phyloP scores from a whole-genome alignment of 2,329 filamentous ascomycete genomes.

The Botrytis hyacinthi region DNA sequence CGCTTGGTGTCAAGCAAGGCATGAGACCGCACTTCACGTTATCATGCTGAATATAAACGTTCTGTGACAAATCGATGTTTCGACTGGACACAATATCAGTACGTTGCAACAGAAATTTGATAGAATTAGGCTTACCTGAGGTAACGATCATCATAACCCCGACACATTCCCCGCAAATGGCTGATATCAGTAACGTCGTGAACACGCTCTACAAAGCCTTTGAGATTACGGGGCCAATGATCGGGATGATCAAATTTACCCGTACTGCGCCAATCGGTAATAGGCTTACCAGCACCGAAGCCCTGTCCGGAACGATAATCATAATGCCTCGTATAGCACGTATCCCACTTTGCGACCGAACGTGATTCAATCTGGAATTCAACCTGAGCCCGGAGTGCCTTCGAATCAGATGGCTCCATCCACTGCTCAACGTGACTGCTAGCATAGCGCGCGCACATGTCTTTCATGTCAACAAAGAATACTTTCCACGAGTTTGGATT shows the following conservation, averaged over 20 bases:
- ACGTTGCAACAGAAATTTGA: conserved; percentile 7
- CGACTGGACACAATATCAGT: conserved; percentile 41
- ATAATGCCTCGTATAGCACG: conserved; percentile 50
- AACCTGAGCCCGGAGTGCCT: not conserved
- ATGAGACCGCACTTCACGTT: conserved; percentile 53
- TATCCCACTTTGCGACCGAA: conserved; percentile 27
- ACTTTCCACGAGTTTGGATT: not conserved
- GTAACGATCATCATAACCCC: conserved; percentile 55
- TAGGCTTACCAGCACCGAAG: conserved; percentile 50
- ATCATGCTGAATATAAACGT: conserved; percentile 60
- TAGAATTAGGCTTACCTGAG: conserved; percentile 49
- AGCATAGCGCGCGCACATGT: conserved; percentile 47
- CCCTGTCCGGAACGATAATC: conserved; percentile 49
- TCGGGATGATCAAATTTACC: conserved; percentile 50
- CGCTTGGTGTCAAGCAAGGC: conserved; percentile 66
- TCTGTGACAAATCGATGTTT: conserved; percentile 68
- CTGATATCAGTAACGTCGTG: conserved; percentile 65
- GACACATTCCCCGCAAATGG: conserved; percentile 49
- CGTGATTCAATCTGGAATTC: conserved; percentile 32
- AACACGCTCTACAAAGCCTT: conserved; percentile 55
- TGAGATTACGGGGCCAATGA: conserved; percentile 48
- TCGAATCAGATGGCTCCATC: conserved; percentile 50
- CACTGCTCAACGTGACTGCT: conserved; percentile 63
- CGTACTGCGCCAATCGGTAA: conserved; percentile 58
- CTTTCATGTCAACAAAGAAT: not conserved